Evolutionary conservation across 177 flowering plant species (phyloP), one percentile per base, ranked within the genome.

Genomic region (Vitis hybrid): DNA sequence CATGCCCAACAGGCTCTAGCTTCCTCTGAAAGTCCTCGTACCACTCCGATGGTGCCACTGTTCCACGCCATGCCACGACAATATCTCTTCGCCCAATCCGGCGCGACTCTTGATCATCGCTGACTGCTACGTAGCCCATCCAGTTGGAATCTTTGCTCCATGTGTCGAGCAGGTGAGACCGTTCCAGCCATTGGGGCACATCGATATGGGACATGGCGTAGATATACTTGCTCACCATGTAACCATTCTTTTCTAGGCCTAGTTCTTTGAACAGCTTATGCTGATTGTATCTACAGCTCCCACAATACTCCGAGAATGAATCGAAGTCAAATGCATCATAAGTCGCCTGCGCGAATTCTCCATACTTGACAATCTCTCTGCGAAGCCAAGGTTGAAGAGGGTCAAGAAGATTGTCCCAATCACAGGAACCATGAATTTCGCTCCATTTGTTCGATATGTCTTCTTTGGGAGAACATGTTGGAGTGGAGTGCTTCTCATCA

Each of bases 81-180:
- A 82, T 78, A 32, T 82, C 86, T 23, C 86, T 39, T 23, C 86
- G 54, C 2, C 86, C 86, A 5, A 82, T 61, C 51, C 74, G 3
- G 0, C 21, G 4, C 0, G 76, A 13, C 51, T 64, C 73, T 18
- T 72, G 70, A 18, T 79, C 79, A 18, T 69, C 60, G 21, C 79
- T 76, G 1, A 80, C 80, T 1, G 84, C 82, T 0, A 83, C 80
- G 48, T 66, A 78, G 2, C 86, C 86, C 45, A 80, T 74, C 86
- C 86, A 83, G 59, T 76, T 75, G 21, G 81, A 74, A 11, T 68
- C 65, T 26, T 56, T 69, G 66, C 76, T 77, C 79, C 79, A 70
- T 0, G 55, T 30, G 7, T 73, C 57, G 0, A 59, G 68, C 62
- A 66, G 2, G 6, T 59, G 56, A 0, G 78, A 70, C 55, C 72